Conservation (phyloP, 257 asterid species). For the Solanum pinnatisectum region DNA sequence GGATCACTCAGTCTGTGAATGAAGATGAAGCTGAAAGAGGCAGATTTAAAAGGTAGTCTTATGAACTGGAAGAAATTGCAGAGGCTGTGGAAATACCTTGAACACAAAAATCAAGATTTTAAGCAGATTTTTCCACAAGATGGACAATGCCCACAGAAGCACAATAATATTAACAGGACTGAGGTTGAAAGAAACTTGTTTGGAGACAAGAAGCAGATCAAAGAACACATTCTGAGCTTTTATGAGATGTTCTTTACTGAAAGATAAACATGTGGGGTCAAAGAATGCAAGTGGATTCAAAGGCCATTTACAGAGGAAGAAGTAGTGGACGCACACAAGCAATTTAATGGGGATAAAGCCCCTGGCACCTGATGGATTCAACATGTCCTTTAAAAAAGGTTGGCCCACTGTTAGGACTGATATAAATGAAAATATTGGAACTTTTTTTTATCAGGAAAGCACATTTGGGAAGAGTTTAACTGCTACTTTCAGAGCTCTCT, state of each 20-base stretch:
- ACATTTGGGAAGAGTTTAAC: background rate
- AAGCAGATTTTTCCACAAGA: background rate
- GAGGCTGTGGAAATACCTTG: background rate
- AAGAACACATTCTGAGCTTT: background rate
- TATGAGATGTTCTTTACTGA: background rate
- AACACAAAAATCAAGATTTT: background rate
- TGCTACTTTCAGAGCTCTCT: background rate
- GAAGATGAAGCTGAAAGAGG: background rate
- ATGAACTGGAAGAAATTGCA: background rate
- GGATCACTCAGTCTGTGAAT: background rate
- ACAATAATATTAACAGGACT: background rate
- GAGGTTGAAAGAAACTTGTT: background rate
- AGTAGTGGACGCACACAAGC: background rate
- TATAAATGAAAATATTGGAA: background rate
- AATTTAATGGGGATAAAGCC: background rate
- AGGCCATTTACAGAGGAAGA: background rate
- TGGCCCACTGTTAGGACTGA: background rate
- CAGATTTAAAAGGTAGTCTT: background rate
- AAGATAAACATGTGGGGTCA: background rate
- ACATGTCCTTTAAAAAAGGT: background rate
- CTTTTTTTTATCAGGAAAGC: background rate
- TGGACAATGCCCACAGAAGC: background rate
- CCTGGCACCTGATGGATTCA: background rate
- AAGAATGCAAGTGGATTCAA: background rate
- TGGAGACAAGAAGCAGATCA: background rate